Evolutionary conservation across 2,329 filamentous ascomycete genomes (phyloP).

Genomic region (Aspergillus texensis): DNA sequence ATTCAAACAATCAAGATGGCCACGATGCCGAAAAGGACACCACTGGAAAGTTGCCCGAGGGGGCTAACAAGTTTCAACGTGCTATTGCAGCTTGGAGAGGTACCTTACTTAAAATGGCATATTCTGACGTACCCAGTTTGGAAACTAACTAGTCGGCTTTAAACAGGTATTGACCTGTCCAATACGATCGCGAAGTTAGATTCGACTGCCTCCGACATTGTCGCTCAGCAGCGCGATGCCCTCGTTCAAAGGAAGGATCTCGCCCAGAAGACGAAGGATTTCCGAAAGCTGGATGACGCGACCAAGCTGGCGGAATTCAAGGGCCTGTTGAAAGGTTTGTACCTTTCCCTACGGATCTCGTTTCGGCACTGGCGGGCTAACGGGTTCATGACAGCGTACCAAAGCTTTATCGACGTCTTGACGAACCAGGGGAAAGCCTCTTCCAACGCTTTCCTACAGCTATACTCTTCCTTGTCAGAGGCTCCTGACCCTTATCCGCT

Average conservation of each 20-base stretch:
- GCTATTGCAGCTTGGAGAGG: constrained; percentile 96
- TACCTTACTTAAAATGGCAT: constrained; percentile 47
- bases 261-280: constrained; percentile 99
- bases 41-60: constrained; percentile 48
- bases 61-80: constrained; percentile 91
- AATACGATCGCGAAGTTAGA: constrained; percentile 83
- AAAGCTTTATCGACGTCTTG: constrained; percentile 93
- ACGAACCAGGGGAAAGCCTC: constrained; percentile 95
- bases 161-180: constrained; percentile 79
- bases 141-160: constrained; percentile 8
- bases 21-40: constrained; percentile 27
- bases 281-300: constrained; percentile 87
- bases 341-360: background rate
- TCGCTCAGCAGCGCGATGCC: constrained; percentile 90
- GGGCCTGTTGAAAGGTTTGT: constrained; percentile 76
- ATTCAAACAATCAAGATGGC: constrained; percentile 30
- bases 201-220: constrained; percentile 91
- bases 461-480: constrained; percentile 92
- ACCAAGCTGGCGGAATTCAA: constrained; percentile 88
- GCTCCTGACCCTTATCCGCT: constrained; percentile 95
- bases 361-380: constrained; percentile 11
- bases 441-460: constrained; percentile 87
- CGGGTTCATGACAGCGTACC: constrained; percentile 68
- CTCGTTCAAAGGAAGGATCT: constrained; percentile 94
- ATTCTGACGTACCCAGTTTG: background rate